Evolutionary conservation across 2,329 filamentous ascomycete species (phyloP).

Genomic region (Epicoccum nigrum): DNA sequence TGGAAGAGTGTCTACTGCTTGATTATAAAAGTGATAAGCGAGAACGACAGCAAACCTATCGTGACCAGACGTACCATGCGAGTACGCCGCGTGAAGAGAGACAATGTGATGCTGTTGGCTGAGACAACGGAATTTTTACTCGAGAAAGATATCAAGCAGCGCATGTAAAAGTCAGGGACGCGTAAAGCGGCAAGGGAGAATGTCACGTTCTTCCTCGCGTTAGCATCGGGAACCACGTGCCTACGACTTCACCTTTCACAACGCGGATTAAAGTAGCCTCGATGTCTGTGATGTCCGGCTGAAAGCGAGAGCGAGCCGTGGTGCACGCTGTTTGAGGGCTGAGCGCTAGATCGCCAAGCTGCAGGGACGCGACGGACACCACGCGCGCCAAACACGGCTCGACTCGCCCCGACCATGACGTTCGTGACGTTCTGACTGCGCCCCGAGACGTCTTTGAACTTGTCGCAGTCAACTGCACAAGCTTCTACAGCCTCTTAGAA

Average conservation of each 20-base stretch:
- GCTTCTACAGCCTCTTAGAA: neutral
- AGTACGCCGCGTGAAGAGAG: neutral
- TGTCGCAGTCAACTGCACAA: neutral
- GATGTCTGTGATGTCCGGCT: neutral
- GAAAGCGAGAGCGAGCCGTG: constrained; percentile 1
- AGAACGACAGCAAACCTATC: neutral
- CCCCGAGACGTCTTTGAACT: neutral
- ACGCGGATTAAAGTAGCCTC: neutral
- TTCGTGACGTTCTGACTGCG: constrained; percentile 14
- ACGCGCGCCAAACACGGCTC: constrained; percentile 4
- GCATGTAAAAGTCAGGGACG: neutral
- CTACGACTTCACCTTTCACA: neutral
- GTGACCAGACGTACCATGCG: constrained; percentile 12
- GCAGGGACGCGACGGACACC: constrained; percentile 14
- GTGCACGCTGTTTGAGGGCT: constrained; percentile 1
- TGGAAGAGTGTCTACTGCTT: constrained; percentile 3
- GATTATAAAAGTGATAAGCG: constrained; percentile 2
- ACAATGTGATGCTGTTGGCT: neutral
- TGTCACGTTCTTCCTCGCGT: neutral
- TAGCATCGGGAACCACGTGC: neutral
- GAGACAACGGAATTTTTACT: neutral
- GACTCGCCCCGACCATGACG: constrained; percentile 10
- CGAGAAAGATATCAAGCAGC: neutral
- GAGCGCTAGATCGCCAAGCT: constrained; percentile 12
- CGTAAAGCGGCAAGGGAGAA: neutral